These are phyloP conservation scores for Euphrasia arctica DNA, from an alignment of 305 asterid genomes.

Conservation along the genomic window DNA sequence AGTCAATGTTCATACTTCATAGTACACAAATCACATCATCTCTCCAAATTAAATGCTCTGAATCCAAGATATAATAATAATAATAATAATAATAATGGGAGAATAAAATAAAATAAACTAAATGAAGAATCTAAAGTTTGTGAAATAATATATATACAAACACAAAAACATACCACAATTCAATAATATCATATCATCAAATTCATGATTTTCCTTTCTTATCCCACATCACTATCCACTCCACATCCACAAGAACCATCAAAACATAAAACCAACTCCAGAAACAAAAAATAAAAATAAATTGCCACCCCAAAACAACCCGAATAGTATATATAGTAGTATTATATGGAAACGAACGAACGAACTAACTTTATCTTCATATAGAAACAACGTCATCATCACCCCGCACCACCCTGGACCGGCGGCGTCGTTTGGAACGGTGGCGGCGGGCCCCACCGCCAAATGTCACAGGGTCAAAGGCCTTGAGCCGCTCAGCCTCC, in stretches of 20 bases:
- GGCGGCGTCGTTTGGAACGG: constrained; percentile 50
- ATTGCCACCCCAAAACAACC: neutral
- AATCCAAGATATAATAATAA: constrained; percentile 15
- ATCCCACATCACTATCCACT: constrained; percentile 44
- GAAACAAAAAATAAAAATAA: neutral
- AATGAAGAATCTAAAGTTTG: constrained; percentile 31
- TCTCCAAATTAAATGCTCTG: constrained; percentile 20
- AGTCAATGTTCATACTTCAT: constrained; percentile 14
- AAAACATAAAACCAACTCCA: neutral
- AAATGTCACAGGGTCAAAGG: constrained; percentile 59
- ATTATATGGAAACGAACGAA: neutral
- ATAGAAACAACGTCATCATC: constrained; percentile 37
- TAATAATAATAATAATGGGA: constrained; percentile 18
- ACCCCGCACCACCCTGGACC: constrained; percentile 24
- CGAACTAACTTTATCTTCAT: constrained; percentile 7
- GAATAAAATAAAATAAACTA: constrained; percentile 26
- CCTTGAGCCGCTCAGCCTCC: constrained; percentile 57
- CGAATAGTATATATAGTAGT: neutral
- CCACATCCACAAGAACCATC: constrained; percentile 35
- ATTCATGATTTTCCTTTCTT: constrained; percentile 18
- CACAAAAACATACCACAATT: constrained; percentile 21
- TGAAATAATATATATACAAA: constrained; percentile 34
- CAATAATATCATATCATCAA: constrained; percentile 19
- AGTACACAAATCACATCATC: constrained; percentile 27
- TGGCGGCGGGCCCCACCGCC: constrained; percentile 57